Percentiles rank a stretch among this genome's conserved stretches.
phyloP scores from a whole-genome alignment of 1,284 basidiomycete species.

The Rhodotorula mucilaginosa region DNA sequence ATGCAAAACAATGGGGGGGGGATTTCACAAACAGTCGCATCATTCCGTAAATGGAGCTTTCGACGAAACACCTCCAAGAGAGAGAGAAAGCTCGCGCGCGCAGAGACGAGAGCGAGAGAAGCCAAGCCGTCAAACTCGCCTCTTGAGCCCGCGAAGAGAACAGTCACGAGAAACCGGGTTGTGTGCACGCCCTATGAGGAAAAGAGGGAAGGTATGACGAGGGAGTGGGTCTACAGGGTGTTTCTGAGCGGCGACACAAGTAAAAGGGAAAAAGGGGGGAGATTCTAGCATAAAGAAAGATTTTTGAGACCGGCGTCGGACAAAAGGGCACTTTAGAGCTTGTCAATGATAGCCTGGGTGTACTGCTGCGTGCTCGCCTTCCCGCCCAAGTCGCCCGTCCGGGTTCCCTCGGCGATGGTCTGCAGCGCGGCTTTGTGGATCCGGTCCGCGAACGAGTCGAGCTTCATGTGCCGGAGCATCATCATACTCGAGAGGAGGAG shows the following conservation, averaged over 20 bases:
- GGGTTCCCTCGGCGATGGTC: conserved; percentile 88
- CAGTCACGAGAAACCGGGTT: no score
- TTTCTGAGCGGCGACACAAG: not conserved
- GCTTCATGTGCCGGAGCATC: conserved; percentile 98
- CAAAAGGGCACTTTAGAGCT: conserved; percentile 52
- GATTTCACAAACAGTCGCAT: no score
- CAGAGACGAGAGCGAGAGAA: no score
- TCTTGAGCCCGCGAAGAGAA: no score
- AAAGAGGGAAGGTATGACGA: no score
- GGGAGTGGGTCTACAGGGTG: not conserved
- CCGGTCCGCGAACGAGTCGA: conserved; percentile 77
- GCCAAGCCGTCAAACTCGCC: no score
- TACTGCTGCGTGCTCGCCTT: conserved; percentile 83
- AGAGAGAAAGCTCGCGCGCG: no score
- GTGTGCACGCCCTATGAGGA: no score
- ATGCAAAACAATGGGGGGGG: no score
- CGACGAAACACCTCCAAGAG: no score
- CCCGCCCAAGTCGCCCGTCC: conserved; percentile 90
- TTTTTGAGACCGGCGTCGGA: not conserved
- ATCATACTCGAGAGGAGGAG: conserved; percentile 93
- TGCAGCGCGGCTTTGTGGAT: conserved; percentile 89
- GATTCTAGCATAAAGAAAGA: not conserved
- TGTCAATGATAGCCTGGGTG: conserved; percentile 79
- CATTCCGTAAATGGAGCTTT: no score
- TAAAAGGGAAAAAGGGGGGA: not conserved